Percentiles rank a stretch among this genome's conserved stretches.
Conservation (phyloP, 1,284 basidiomycete genomes). For the Cerrena zonata region DNA sequence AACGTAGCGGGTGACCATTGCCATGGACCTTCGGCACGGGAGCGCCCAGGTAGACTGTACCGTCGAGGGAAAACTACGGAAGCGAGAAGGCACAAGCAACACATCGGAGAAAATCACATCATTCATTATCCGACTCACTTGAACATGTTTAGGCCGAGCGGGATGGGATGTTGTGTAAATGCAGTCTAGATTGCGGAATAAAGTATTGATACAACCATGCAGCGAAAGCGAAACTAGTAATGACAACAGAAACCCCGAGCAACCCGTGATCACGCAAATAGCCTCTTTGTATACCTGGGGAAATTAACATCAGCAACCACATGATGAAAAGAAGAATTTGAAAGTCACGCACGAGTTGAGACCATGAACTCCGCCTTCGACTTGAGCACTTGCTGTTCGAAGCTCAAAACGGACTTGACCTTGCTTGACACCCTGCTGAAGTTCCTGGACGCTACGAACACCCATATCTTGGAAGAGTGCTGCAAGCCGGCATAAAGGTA, state of each 20-base stretch:
- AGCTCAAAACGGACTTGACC: conserved; percentile 87
- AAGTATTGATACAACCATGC: not conserved
- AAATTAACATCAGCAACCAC: not conserved
- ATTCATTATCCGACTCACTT: not conserved
- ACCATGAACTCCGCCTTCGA: conserved; percentile 94
- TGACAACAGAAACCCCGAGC: not conserved
- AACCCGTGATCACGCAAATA: conserved; percentile 6
- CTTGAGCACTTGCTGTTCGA: conserved; percentile 90
- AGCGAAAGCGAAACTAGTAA: not conserved
- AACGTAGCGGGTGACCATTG: not conserved
- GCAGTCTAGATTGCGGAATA: not conserved
- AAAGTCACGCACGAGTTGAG: conserved; percentile 74
- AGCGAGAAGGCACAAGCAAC: not conserved
- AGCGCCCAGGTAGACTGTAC: not conserved
- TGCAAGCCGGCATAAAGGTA: conserved; percentile 91
- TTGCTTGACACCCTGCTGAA: conserved; percentile 58
- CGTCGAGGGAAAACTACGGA: not conserved
- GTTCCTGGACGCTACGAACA: conserved; percentile 57
- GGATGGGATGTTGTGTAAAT: not conserved
- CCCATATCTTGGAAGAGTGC: conserved; percentile 97
- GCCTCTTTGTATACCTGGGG: conserved; percentile 24
- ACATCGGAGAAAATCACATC: not conserved
- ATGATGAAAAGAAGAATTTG: not conserved
- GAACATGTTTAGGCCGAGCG: not conserved
- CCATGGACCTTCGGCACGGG: not conserved